phyloP scores from a whole-genome alignment of 352 stramenopile species.

The Lagenidium giganteum region DNA sequence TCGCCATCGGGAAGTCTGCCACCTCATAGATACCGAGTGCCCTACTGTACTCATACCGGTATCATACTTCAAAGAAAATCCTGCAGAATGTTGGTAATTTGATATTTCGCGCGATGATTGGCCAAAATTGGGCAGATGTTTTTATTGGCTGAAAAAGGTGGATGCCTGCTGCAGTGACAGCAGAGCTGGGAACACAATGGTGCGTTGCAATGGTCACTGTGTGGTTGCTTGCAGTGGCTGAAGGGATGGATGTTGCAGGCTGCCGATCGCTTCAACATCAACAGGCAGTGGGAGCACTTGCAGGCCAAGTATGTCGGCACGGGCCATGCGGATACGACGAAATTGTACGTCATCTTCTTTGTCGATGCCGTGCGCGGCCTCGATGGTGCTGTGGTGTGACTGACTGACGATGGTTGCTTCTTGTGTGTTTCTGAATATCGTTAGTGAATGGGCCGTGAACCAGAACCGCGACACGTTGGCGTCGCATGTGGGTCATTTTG shows the following conservation, averaged over 20 bases:
- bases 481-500: conserved; percentile 95
- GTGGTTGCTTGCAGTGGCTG: background rate
- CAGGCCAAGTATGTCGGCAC: conserved; percentile 95
- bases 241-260: conserved; percentile 27
- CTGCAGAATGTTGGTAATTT: too few species aligned
- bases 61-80: too few species aligned
- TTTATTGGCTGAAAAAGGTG: conserved; percentile 20
- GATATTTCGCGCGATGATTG: too few species aligned
- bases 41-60: too few species aligned
- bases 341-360: conserved; percentile 81
- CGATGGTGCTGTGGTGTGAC: background rate
- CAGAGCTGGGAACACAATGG: conserved; percentile 1
- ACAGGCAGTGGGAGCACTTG: conserved; percentile 91
- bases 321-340: conserved; percentile 95
- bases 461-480: conserved; percentile 98
- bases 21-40: too few species aligned
- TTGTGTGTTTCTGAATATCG: background rate
- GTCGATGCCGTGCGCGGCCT: background rate
- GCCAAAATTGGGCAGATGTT: too few species aligned
- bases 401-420: background rate
- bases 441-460: conserved; percentile 97
- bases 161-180: conserved; percentile 13
- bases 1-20: too few species aligned
- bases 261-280: conserved; percentile 88
- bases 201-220: too few species aligned